A percentile compares a stretch with the other conserved stretches of the same genome.
phyloP scores from a whole-genome alignment of 1,139 yeast genomes.

The Yamadazyma pseudoaaseri region DNA sequence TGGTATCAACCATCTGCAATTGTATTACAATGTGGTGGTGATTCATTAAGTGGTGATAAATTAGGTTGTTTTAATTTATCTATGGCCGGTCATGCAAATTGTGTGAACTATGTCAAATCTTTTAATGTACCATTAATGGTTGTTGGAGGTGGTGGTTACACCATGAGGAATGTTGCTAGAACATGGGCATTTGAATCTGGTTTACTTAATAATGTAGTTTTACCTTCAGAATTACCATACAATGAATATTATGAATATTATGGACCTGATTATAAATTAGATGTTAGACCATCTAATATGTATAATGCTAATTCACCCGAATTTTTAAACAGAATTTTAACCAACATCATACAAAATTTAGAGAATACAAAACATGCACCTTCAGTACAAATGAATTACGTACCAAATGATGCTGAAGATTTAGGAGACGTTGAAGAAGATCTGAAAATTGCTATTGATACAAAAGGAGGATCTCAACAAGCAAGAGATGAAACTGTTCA shows the following conservation, averaged over 20 bases:
- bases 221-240: slow-evolving; percentile 86
- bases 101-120: slow-evolving; percentile 81
- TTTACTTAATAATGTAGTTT: slow-evolving; percentile 70
- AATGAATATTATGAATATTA: slow-evolving; percentile 96
- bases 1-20: slow-evolving; percentile 93
- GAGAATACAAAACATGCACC: slow-evolving; percentile 94
- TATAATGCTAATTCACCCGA: slow-evolving; percentile 95
- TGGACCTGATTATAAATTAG: slow-evolving; percentile 93
- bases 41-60: slow-evolving; percentile 89
- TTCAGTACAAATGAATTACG: slow-evolving; percentile 87
- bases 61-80: slow-evolving; percentile 91
- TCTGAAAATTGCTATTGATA: slow-evolving; percentile 69
- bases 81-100: slow-evolving; percentile 91
- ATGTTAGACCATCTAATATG: slow-evolving; percentile 95
- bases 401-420: slow-evolving; percentile 85
- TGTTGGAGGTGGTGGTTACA: slow-evolving; percentile 97
- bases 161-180: slow-evolving; percentile 94
- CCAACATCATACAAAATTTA: slow-evolving; percentile 73
- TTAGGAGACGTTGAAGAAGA: slow-evolving; percentile 82
- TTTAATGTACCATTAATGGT: slow-evolving; percentile 89
- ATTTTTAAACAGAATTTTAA: slow-evolving; percentile 79
- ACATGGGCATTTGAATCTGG: slow-evolving; percentile 97
- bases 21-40: slow-evolving; percentile 97
- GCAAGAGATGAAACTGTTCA: slow-evolving; percentile 75
- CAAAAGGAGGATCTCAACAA: slow-evolving; percentile 86